Evolutionary conservation across 164 flowering plant species (phyloP), one percentile per base, ranked within the genome.

Genomic region (Nymphaea colorata): DNA sequence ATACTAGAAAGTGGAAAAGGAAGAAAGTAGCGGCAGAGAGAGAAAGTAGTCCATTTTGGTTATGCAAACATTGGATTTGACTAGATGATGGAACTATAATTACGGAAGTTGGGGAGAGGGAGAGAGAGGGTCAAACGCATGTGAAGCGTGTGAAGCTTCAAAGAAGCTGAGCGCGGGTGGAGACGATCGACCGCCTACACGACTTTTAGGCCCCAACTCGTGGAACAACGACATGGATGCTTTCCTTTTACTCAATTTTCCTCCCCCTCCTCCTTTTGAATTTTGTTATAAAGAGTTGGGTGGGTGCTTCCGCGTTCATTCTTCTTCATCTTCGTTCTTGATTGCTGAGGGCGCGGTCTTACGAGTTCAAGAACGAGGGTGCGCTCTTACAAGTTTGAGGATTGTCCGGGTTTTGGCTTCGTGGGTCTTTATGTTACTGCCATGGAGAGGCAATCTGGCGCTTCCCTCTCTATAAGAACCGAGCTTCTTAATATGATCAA

Each of bases 401-500:
- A 47, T 47, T 47, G 36, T 25, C 36, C 36, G 36, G 36, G 36
- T 25, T 47, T 47, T 14, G 55, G 12, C 55, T 47, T 14, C 55
- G 11, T 47, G 55, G 7, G 55, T 45, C 53, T 45, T 45, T 45
- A 45, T 45, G 53, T 45, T 45, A 45, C 53, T 2, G 5, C 2
- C 11, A 69, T 75, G 78, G 72, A 72, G 64, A 71, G 62, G 41
- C 69, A 71, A 53, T 62, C 69, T 4, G 65, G 55, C 15, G 67
- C 69, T 8, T 14, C 74, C 16, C 17, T 43, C 61, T 71, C 74
- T 60, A 75, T 36, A 69, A 75, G 45, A 53, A 65, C 64, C 41
- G 70, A 69, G 44, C 72, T 75, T 65, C 41, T 72, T 36, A 72
- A 18, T 67, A 72, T 55, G 72, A 75, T 75, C 70, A 75, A 72